Conservation (phyloP, 768 basidiomycete genomes). For the Kwoniella sp. region DNA sequence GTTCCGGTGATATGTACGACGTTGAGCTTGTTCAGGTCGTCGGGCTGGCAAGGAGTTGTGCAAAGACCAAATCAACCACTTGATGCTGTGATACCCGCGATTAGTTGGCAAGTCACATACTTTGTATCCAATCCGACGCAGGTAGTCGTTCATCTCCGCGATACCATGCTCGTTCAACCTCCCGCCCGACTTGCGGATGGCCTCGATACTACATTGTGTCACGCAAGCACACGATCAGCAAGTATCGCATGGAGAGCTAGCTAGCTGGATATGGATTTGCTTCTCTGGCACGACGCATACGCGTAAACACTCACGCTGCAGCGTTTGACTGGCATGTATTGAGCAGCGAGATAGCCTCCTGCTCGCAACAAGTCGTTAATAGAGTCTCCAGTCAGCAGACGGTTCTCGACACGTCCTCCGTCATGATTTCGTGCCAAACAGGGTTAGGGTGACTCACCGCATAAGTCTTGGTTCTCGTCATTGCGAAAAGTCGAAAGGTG, state of each 20-base stretch:
- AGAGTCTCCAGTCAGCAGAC: background rate
- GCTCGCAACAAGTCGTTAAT: background rate
- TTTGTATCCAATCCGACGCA: slow-evolving; percentile 79
- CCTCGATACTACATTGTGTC: slow-evolving; percentile 62
- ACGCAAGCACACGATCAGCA: background rate
- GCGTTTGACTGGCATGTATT: slow-evolving; percentile 78
- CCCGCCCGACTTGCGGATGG: slow-evolving; percentile 73
- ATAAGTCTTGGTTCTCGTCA: slow-evolving; percentile 40
- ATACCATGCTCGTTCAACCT: slow-evolving; percentile 67
- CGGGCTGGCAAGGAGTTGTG: slow-evolving; percentile 61
- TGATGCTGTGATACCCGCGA: background rate
- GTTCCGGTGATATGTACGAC: slow-evolving; percentile 97
- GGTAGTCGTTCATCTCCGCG: slow-evolving; percentile 86
- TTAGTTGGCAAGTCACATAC: slow-evolving; percentile 59
- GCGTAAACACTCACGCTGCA: slow-evolving; percentile 61
- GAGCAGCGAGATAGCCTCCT: slow-evolving; percentile 58
- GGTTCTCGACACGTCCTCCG: too few relatives aligned
- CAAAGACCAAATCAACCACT: background rate
- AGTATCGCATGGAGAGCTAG: background rate
- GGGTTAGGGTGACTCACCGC: slow-evolving; percentile 26
- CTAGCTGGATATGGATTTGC: too few relatives aligned
- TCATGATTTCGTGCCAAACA: too few relatives aligned
- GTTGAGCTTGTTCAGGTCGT: slow-evolving; percentile 82
- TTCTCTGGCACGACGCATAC: background rate
- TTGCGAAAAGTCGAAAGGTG: slow-evolving; percentile 14